Evolutionary conservation across 495 filamentous ascomycete genomes (phyloP).

Genomic region (Talaromyces ruber): DNA sequence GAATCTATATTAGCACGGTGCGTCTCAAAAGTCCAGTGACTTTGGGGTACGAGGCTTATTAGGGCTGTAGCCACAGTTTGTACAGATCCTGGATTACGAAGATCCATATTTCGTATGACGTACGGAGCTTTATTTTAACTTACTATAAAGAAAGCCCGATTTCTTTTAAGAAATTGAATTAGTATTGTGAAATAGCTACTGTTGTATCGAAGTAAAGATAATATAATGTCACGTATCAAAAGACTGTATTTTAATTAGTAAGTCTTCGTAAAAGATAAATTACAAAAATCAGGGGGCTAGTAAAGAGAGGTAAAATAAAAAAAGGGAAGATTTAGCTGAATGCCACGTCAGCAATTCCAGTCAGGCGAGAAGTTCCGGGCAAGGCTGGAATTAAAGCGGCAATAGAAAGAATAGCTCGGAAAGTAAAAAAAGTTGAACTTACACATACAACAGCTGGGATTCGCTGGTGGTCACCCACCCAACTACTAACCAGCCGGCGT

Average conservation of each 20-base stretch:
- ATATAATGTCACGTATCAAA: background rate
- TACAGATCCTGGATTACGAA: background rate
- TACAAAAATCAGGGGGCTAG: background rate
- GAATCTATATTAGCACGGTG: slow-evolving; percentile 25
- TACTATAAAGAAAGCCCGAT: background rate
- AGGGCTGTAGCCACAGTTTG: background rate
- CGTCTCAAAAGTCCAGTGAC: too few relatives aligned
- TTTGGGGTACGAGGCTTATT: too few relatives aligned
- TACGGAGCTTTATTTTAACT: background rate
- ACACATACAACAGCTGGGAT: background rate
- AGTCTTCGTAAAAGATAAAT: background rate
- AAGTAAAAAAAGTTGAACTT: too few relatives aligned
- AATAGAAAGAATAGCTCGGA: background rate
- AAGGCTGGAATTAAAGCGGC: background rate
- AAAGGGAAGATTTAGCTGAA: background rate
- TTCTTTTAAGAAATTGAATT: background rate
- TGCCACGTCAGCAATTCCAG: background rate
- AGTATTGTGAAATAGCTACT: background rate
- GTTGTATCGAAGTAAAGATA: background rate
- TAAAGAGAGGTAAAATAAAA: background rate
- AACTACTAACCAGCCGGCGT: background rate
- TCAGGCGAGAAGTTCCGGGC: background rate
- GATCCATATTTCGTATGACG: background rate
- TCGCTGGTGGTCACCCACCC: background rate
- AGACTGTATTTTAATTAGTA: background rate